A percentile compares a stretch with the other conserved stretches of the same genome.
phyloP scores from a whole-genome alignment of 805 yeast species.

The Saturnispora kantuleensis region DNA sequence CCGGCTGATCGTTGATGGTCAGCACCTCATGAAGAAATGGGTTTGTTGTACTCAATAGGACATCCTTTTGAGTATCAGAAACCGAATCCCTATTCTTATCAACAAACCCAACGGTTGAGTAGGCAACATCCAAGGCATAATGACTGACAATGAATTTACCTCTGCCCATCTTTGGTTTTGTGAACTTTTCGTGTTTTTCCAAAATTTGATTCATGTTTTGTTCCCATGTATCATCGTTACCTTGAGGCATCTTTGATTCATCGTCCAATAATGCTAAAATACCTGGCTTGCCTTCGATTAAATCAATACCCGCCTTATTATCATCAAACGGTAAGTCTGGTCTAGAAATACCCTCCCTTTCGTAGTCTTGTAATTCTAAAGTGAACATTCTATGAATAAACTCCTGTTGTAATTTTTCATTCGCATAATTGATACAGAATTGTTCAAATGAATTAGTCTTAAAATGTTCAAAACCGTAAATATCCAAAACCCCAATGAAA shows the following conservation, averaged over 20 bases:
- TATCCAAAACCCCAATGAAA: constrained; percentile 94
- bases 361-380: constrained; percentile 91
- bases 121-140: constrained; percentile 89
- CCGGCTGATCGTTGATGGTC: constrained; percentile 48
- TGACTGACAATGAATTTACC: constrained; percentile 84
- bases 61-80: constrained; percentile 89
- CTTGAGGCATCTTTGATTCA: constrained; percentile 90
- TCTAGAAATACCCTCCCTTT: constrained; percentile 91
- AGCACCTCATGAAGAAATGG: constrained; percentile 56
- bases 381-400: constrained; percentile 96
- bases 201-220: constrained; percentile 81
- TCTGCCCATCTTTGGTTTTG: constrained; percentile 91
- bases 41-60: constrained; percentile 60
- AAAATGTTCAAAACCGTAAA: constrained; percentile 95
- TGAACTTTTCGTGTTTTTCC: constrained; percentile 68
- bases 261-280: constrained; percentile 83
- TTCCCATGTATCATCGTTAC: constrained; percentile 86
- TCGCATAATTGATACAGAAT: constrained; percentile 93
- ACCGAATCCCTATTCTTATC: constrained; percentile 97
- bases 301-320: constrained; percentile 91
- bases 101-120: constrained; percentile 88
- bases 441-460: constrained; percentile 92
- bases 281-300: constrained; percentile 85
- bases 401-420: constrained; percentile 94
- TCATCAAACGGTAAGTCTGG: constrained; percentile 92